Conservation (phyloP, 1,284 basidiomycete species). For the Fomitopsis palustris region DNA sequence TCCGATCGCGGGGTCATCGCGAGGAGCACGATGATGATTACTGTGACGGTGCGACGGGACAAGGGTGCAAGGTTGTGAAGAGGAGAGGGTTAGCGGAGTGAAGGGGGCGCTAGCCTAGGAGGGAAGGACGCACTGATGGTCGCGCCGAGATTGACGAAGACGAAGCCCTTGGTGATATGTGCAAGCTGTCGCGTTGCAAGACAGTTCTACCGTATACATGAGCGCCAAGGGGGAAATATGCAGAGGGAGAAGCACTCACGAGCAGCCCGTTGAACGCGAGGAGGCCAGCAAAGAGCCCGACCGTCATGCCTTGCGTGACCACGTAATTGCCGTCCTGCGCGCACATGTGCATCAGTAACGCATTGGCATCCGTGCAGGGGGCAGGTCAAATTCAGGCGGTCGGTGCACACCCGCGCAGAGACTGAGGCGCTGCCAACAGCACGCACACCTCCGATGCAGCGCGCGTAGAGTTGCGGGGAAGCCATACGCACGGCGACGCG, state of each 20-base stretch:
- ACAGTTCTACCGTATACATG: slow-evolving; percentile 59
- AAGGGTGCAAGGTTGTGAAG: not conserved
- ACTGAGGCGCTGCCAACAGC: not conserved
- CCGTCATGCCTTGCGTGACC: slow-evolving; percentile 60
- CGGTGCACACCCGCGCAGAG: not conserved
- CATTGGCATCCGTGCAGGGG: no score
- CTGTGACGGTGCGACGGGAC: slow-evolving; percentile 29
- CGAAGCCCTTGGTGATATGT: slow-evolving; percentile 73
- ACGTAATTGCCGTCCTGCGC: slow-evolving; percentile 44
- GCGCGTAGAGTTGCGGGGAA: no score
- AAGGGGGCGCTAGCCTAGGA: not conserved
- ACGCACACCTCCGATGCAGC: no score
- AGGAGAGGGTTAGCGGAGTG: not conserved
- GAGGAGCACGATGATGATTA: slow-evolving; percentile 84
- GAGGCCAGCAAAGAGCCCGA: slow-evolving; percentile 73
- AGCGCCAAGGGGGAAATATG: not conserved
- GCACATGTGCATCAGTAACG: no score
- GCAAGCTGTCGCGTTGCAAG: slow-evolving; percentile 81
- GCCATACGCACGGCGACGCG: not conserved
- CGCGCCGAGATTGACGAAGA: slow-evolving; percentile 86
- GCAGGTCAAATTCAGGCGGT: not conserved
- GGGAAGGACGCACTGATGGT: slow-evolving; percentile 45
- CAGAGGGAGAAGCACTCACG: slow-evolving; percentile 30
- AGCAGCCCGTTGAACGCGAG: slow-evolving; percentile 73
- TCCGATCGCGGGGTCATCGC: slow-evolving; percentile 73